Conservation (phyloP, 768 basidiomycete genomes). For the Mrakia frigida region DNA sequence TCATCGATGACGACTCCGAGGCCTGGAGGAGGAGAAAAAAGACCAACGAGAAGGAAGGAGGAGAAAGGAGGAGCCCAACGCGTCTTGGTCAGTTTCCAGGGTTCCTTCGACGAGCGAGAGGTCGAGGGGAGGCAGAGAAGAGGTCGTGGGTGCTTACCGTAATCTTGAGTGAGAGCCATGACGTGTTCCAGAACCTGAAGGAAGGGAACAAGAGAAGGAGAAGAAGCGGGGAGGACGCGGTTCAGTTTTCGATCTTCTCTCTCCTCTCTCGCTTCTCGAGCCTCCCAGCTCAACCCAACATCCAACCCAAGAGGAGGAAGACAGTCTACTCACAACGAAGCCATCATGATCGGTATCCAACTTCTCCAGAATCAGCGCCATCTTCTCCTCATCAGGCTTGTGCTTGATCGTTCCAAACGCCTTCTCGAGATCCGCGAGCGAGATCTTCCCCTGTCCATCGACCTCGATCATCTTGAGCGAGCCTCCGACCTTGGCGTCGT, state of each 20-base stretch:
- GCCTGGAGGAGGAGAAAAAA: conserved; percentile 25
- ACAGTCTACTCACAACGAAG: conserved; percentile 58
- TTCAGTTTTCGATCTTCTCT: not conserved
- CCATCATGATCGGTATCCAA: conserved; percentile 95
- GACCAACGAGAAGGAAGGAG: conserved; percentile 2
- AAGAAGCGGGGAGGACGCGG: not conserved
- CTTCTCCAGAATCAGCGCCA: conserved; percentile 80
- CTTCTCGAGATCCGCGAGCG: conserved; percentile 79
- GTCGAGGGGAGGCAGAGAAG: conserved; percentile 47
- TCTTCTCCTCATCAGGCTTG: conserved; percentile 80
- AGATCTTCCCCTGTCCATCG: conserved; percentile 66
- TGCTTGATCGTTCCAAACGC: conserved; percentile 92
- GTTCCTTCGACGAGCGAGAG: not conserved
- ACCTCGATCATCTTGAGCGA: conserved; percentile 81
- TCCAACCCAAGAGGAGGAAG: not conserved
- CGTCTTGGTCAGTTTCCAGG: not conserved
- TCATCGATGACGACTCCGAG: conserved; percentile 75
- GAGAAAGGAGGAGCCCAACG: conserved; percentile 11
- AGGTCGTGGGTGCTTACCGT: conserved; percentile 50
- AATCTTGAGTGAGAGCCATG: conserved; percentile 76
- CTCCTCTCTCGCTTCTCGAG: not conserved
- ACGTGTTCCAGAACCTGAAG: conserved; percentile 71
- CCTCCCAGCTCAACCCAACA: not conserved
- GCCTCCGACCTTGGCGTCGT: conserved; percentile 78
- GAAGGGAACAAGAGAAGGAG: not conserved